Conservation (phyloP, 2,329 filamentous ascomycete genomes). For the Kalmusia sp. region DNA sequence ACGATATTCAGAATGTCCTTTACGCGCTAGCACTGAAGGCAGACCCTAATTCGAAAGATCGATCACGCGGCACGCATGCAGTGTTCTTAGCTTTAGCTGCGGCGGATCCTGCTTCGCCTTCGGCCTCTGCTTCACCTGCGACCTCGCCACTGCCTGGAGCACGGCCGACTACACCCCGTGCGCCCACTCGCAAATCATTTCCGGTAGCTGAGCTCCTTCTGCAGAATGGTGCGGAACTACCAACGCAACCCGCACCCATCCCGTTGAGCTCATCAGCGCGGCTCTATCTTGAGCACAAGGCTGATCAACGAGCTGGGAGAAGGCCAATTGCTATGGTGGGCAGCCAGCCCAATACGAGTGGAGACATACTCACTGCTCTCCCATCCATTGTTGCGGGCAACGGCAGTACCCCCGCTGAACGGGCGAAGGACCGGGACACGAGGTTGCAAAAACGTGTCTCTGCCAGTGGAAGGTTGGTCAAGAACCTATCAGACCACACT, state of each 20-base stretch:
- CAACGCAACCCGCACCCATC: constrained; percentile 76
- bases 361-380: constrained; percentile 69
- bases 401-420: constrained; percentile 47
- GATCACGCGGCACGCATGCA: constrained; percentile 84
- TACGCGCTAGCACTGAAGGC: constrained; percentile 87
- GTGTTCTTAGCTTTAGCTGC: constrained; percentile 91
- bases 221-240: constrained; percentile 93
- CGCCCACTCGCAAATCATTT: constrained; percentile 64
- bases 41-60: constrained; percentile 81
- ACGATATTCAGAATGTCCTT: constrained; percentile 91
- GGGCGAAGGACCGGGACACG: constrained; percentile 45
- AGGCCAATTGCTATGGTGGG: constrained; percentile 53
- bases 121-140: constrained; percentile 53
- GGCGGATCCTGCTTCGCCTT: constrained; percentile 85
- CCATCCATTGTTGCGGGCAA: constrained; percentile 58
- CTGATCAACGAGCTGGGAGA: constrained; percentile 53
- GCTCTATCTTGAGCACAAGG: constrained; percentile 82
- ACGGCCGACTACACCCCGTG: constrained; percentile 50
- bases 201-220: constrained; percentile 88
- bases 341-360: constrained; percentile 54
- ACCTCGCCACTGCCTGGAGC: constrained; percentile 52
- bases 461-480: constrained; percentile 50
- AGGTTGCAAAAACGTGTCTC: constrained; percentile 50
- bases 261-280: constrained; percentile 82
- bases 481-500: constrained; percentile 33